Base-by-base conservation (phyloP, 1,139 yeast genomes). In the Fermentozyma sake region DNA sequence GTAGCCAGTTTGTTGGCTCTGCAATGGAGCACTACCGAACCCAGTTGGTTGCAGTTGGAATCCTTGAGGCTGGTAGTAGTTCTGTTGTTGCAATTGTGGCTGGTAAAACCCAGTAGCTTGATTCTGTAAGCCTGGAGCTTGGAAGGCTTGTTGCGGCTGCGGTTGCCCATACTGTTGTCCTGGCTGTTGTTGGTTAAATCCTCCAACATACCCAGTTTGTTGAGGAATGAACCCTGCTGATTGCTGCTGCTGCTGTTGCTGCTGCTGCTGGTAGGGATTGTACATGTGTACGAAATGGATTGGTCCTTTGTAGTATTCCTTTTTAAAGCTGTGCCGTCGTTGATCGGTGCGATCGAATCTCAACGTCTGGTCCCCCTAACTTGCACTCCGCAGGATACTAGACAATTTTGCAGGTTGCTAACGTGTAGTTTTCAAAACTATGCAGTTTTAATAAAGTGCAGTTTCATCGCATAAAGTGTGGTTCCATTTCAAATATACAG, bases 251-350 rank as follows among this genome's bases (percentile, higher is more conserved):
- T 37, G 42, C 20, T 30, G 35, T 9, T 34, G 41, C 28, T 28
- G 33, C 37, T 50, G 61, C 38, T 50, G 58, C 38, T 63, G 70
- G 43, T 64, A 64, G 39, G 67, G 70, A 44, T 66, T 67, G 45
- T 62, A 66, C 73, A 67, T 66, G 32, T 25, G n/a, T n/a, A n/a
- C n/a, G n/a, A n/a, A n/a, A n/a, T n/a, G n/a, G n/a, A n/a, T n/a
- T n/a, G n/a, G n/a, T n/a, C n/a, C n/a, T n/a, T n/a, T n/a, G n/a
- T n/a, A n/a, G n/a, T n/a, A n/a, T n/a, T n/a, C n/a, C n/a, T n/a
- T n/a, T n/a, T n/a, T n/a, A n/a, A n/a, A n/a, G n/a, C n/a, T n/a
- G n/a, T n/a, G n/a, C n/a, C n/a, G n/a, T n/a, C n/a, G n/a, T n/a
- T n/a, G n/a, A n/a, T n/a, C n/a, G n/a, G n/a, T n/a, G n/a, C n/a